phyloP scores from a whole-genome alignment of 495 filamentous ascomycete species.

The Lophium mytilinum region DNA sequence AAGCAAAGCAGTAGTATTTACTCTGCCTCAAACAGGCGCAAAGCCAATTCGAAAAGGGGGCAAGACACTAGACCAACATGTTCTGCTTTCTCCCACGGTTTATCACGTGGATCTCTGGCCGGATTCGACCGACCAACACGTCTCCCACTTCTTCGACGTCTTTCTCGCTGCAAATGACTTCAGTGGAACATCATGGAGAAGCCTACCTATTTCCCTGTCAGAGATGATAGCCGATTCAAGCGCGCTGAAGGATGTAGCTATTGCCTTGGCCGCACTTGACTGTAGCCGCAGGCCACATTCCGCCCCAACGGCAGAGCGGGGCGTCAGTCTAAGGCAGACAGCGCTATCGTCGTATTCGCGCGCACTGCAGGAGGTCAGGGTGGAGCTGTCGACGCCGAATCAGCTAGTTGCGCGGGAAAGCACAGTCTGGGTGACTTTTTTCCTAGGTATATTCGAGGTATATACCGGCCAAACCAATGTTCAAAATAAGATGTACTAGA shows the following conservation, averaged over 20 bases:
- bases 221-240: neutral
- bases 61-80: neutral
- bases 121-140: neutral
- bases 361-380: neutral
- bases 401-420: neutral
- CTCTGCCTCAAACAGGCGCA: neutral
- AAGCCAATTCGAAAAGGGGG: neutral
- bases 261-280: neutral
- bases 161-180: neutral
- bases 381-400: neutral
- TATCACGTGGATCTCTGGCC: neutral
- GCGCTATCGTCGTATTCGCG: neutral
- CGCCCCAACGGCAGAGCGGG: neutral
- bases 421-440: neutral
- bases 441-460: neutral
- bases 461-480: no score
- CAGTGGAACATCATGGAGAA: neutral
- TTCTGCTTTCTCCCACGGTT: neutral
- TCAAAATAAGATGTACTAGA: no score
- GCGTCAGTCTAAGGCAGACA: neutral
- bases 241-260: neutral
- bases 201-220: neutral
- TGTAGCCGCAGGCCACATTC: neutral
- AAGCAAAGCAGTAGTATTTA: neutral
- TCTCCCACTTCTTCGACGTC: neutral